Conservation (phyloP, 164 flowering plant species). For the Macadamia tetraphylla region DNA sequence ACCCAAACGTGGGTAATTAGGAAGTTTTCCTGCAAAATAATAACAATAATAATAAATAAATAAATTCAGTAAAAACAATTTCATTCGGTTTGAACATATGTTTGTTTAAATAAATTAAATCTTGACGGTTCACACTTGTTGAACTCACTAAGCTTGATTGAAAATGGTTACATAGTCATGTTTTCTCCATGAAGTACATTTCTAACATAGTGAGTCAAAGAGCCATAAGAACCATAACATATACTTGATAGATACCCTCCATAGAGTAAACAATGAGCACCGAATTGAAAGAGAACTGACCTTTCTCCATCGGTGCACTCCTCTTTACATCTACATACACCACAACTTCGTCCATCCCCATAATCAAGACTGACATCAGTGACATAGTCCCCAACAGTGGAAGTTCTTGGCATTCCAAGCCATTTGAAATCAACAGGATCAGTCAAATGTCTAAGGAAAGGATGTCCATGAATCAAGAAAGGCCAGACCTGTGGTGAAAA, state of each 20-base stretch:
- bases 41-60: too few relatives aligned
- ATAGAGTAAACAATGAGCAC: slow-evolving; percentile 46
- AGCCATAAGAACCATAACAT: slow-evolving; percentile 33
- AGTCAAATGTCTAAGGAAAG: slow-evolving; percentile 26
- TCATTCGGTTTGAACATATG: too few relatives aligned
- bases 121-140: too few relatives aligned
- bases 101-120: too few relatives aligned
- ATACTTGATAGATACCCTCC: slow-evolving; percentile 43
- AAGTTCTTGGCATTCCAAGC: slow-evolving; percentile 12
- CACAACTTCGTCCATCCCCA: slow-evolving; percentile 1
- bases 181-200: slow-evolving; percentile 9
- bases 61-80: too few relatives aligned
- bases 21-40: too few relatives aligned
- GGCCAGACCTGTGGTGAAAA: slow-evolving; percentile 35
- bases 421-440: slow-evolving; percentile 44
- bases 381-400: neutral
- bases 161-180: neutral
- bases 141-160: too few relatives aligned
- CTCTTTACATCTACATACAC: slow-evolving; percentile 8
- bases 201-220: slow-evolving; percentile 17
- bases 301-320: slow-evolving; percentile 11
- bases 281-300: slow-evolving; percentile 26
- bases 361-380: slow-evolving; percentile 1
- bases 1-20: too few relatives aligned
- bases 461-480: slow-evolving; percentile 22